Base-by-base conservation (phyloP, 2,329 filamentous ascomycete genomes). In the Colletotrichum endophyticum region DNA sequence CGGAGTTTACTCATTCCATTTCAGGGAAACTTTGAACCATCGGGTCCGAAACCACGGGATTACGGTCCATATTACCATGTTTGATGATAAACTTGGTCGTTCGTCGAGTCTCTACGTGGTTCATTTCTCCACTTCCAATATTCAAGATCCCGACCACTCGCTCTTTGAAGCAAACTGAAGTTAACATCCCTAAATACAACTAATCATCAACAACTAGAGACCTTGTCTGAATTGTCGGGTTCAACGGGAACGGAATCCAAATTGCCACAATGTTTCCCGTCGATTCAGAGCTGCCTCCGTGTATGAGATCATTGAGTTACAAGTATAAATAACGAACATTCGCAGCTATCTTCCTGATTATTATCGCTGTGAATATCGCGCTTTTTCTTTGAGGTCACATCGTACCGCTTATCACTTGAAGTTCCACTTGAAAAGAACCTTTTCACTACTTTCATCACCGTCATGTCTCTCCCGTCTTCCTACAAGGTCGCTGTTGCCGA, bases 361-460 rank as follows among this genome's bases (percentile, higher is more conserved):
- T 19, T 1, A 5, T 39, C 8, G 4, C 5, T 2, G 1, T 44
- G 1, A 6, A 0, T n/a, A n/a, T 44, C 19, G 39, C 19, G 2
- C 8, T 0, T n/a, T 11, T 0, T n/a, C 16, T n/a, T 3, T 34
- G 34, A 32, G 1, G 2, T 39, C 0, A 8, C 36, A 12, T 12
- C 19, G 9, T 12, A 12, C 3, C 9, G 5, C 2, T 12, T 3
- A n/a, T 0, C 9, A n/a, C 5, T 4, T n/a, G 5, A 6, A n/a
- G 1, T 2, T n/a, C 0, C 19, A 49, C 0, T 2, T 11, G 39
- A 12, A 49, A 6, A 1, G 19, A 12, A 49, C 0, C 8, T 11
- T 1, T n/a, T n/a, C 39, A 2, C 0, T 2, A n/a, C 4, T 49
- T n/a, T 12, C 3, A n/a, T 49, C 3, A n/a, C 0, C 0, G 39